Evolutionary conservation across 2,329 filamentous ascomycete species (phyloP), one percentile per base, ranked within the genome.

Genomic region (Xylariaceae sp.): DNA sequence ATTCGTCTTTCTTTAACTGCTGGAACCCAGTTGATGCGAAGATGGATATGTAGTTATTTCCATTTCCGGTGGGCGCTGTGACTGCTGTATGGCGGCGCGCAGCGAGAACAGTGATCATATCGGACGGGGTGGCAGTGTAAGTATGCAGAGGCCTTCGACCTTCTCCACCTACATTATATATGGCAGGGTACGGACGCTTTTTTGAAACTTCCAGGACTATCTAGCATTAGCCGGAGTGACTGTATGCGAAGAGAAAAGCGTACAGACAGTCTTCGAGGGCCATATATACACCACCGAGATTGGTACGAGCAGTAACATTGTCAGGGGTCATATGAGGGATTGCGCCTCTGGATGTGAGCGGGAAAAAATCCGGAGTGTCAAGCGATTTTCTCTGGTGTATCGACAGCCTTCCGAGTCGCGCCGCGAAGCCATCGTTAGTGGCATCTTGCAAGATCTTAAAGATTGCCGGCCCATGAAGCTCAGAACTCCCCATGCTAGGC

Each of bases 281-380:
- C 56, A 93, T 71, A 60, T 95, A 95, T 3, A 87, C 73, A 19
- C 85, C 86, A 19, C 71, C 69, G 44, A 94, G 72, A 4, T 75
- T 62, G 1, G 83, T 81, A 55, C 85, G 72, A 41, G 79, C 82
- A 31, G 67, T 63, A 50, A 93, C 72, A 47, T 85, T 85, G 69
- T 98, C 93, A 30, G 89, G 90, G 3, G 90, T 87, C 50, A 98
- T 67, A 67, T 98, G 93, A 38, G 93, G 89, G 28, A 97, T 71
- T 2, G 79, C 79, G 17, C 93, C 93, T 56, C 93, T 79, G 26
- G 93, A 96, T 3, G 87, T 86, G 51, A 86, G 73, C 38, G 81
- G 83, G 44, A 95, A 69, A 63, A 85, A 95, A 60, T 86, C 85
- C 33, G 93, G 93, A 22, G 93, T 98, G 16, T 85, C 70, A 49